Evolutionary conservation across 345 rosid genomes (phyloP).

Genomic region (Syzygium aromaticum): DNA sequence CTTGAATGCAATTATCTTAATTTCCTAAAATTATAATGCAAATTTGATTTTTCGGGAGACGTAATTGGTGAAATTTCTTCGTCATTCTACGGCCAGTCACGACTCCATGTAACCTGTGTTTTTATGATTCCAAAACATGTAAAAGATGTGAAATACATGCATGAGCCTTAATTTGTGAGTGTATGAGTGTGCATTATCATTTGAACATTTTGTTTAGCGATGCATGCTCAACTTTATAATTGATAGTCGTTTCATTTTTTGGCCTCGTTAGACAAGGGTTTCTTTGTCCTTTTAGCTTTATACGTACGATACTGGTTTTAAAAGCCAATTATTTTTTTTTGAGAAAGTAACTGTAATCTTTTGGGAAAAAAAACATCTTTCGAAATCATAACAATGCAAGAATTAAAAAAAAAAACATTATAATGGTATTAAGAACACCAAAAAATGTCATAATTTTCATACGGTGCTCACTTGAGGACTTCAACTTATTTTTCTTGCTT

Average conservation of each 20-base stretch:
- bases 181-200: not conserved
- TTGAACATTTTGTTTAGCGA: not conserved
- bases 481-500: not conserved
- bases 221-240: not conserved
- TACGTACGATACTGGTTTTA: not conserved
- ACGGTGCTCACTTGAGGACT: fast-evolving
- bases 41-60: not conserved
- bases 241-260: not conserved
- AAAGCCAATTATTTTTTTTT: not conserved
- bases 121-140: not conserved
- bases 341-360: not conserved
- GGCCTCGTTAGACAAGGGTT: not conserved
- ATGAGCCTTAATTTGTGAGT: not conserved
- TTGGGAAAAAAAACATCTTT: not conserved
- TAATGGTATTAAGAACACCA: fast-evolving
- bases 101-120: not conserved
- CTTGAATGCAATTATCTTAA: not conserved
- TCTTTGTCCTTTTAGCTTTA: not conserved
- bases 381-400: not conserved
- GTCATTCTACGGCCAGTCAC: not conserved
- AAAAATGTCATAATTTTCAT: not conserved
- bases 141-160: not conserved
- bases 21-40: not conserved
- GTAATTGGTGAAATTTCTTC: not conserved
- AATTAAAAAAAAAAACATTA: not conserved